phyloP scores from a whole-genome alignment of 2,329 filamentous ascomycete genomes.

The Claviceps sorghi region DNA sequence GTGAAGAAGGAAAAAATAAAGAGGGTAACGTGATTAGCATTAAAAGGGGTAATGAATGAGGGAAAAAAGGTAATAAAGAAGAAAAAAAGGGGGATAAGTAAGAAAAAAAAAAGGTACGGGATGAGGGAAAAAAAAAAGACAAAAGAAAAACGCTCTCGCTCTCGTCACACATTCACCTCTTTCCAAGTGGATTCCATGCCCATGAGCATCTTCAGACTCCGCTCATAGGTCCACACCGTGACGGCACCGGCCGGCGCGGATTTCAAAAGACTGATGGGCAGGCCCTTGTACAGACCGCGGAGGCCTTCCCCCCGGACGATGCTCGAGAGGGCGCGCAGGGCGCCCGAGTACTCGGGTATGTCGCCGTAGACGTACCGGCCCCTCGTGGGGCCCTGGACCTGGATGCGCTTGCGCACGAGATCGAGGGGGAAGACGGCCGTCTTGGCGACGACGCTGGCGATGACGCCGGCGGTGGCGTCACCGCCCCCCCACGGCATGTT shows the following conservation, averaged over 20 bases:
- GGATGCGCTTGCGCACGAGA: constrained; percentile 78
- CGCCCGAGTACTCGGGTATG: constrained; percentile 67
- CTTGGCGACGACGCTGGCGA: constrained; percentile 71
- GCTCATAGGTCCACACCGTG: constrained; percentile 91
- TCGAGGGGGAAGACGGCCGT: constrained; percentile 87
- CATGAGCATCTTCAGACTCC: constrained; percentile 48
- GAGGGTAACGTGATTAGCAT: not conserved
- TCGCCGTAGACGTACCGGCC: constrained; percentile 66
- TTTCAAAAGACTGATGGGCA: constrained; percentile 82
- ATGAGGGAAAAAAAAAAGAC: not conserved
- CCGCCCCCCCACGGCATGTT: constrained; percentile 57
- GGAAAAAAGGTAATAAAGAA: not conserved
- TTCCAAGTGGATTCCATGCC: constrained; percentile 15
- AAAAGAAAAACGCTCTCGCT: constrained; percentile 1
- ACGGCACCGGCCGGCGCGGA: constrained; percentile 85
- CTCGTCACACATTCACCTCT: constrained; percentile 12
- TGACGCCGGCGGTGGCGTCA: constrained; percentile 68
- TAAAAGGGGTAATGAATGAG: not conserved
- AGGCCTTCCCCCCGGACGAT: constrained; percentile 63
- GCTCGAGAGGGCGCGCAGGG: constrained; percentile 47
- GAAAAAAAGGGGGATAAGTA: not conserved
- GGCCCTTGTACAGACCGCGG: constrained; percentile 71
- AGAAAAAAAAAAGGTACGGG: too few species aligned
- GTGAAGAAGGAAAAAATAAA: too few species aligned
- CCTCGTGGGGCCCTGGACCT: constrained; percentile 86